Evolutionary conservation across 306 rosid species (phyloP), one percentile per base, ranked within the genome.

Genomic region (Sicyos baderoa): DNA sequence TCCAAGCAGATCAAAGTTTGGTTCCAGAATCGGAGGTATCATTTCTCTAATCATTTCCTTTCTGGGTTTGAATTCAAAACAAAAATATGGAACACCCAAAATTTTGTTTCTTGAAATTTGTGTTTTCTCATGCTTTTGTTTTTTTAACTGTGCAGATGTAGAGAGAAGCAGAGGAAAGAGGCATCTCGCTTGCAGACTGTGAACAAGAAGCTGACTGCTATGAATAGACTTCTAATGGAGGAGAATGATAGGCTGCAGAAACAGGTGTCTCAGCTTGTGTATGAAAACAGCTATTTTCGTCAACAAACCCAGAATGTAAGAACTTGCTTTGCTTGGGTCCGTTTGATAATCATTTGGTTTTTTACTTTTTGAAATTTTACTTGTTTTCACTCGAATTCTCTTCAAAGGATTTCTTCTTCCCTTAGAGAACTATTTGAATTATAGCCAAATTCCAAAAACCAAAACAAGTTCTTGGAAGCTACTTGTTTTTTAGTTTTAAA

Each of bases 1-100:
- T 91, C 97, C 8, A 93, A 90, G 67, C 99, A 93, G 96, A 86
- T 93, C 96, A 93, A 93, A 74, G 99, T 93, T 76, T 93, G 99
- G 99, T 93, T 93, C 72, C 99, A 93, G 68, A 93, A 93, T 72
- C 80, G 99, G 70, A 88, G 99, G 98, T 92, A 62, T 25, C 32
- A 5, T 7, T 13, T 55, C 45, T 55, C 45, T 44, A 10, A 5
- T 15, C 32, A 3, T 22, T 19, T 18, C 65, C 44, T n/a, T 53
- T 54, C 54, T 29, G 63, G 60, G n/a, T 73, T 15, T 2, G 23
- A 21, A 21, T 21, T 45, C 7, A 2, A 8, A 6, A 45, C 9
- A 0, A 17, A 0, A 6, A 35, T 3, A 35, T 9, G 17, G 2
- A 65, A 44, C 49, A 16, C n/a, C 58, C 25, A 42, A 54, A 29